Evolutionary conservation across 2,329 filamentous ascomycete species (phyloP).

Genomic region (Fusarium poae): DNA sequence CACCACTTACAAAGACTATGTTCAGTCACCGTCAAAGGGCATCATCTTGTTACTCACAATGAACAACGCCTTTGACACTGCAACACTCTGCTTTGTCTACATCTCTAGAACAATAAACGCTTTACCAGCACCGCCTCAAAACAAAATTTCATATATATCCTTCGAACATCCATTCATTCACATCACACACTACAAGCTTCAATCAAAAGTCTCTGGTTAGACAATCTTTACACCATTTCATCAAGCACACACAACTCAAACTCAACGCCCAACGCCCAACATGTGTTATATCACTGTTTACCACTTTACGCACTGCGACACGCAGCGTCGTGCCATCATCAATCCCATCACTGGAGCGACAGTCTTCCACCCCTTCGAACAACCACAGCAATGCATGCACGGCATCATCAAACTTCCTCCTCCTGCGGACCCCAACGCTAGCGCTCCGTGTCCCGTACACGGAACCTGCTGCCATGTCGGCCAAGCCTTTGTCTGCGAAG

Average conservation of each 20-base stretch:
- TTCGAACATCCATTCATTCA: neutral
- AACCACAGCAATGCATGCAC: conserved; percentile 17
- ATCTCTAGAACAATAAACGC: neutral
- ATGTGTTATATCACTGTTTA: conserved; percentile 32
- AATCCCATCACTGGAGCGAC: conserved; percentile 5
- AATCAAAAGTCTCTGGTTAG: neutral
- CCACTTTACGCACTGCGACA: conserved; percentile 33
- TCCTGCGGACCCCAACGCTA: too few relatives aligned
- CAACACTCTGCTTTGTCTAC: conserved; percentile 8
- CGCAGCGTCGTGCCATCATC: conserved; percentile 26
- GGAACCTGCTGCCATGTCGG: conserved; percentile 16
- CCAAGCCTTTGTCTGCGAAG: neutral
- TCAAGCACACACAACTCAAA: neutral
- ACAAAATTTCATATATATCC: neutral
- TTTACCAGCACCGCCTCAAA: neutral
- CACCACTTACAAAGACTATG: neutral
- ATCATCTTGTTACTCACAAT: neutral
- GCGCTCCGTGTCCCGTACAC: neutral
- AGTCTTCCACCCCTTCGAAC: conserved; percentile 31
- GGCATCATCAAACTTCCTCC: fast-evolving
- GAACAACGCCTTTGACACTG: neutral
- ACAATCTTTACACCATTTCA: neutral
- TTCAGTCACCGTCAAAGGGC: neutral
- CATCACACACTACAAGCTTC: neutral
- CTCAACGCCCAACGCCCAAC: neutral